Evolutionary conservation across 441 rosid species (phyloP).

Genomic region (Flueggea neowawraea): DNA sequence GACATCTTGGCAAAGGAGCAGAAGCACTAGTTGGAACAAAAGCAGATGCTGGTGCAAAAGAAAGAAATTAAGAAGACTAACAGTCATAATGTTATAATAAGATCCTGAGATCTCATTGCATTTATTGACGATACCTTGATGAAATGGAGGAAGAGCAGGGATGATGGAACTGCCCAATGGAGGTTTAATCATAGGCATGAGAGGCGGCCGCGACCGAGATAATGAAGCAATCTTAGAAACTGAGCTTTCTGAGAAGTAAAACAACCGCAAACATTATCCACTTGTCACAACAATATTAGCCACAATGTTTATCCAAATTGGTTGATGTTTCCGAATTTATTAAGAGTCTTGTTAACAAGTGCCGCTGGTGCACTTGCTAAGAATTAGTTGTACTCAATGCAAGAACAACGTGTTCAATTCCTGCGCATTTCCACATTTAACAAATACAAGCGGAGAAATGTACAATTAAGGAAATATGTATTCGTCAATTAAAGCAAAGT

Average conservation of each 20-base stretch:
- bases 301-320: too few species aligned
- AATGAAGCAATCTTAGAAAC: constrained; percentile 39
- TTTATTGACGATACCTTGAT: constrained; percentile 33
- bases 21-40: constrained; percentile 41
- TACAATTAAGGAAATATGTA: too few species aligned
- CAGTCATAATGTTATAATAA: constrained; percentile 8
- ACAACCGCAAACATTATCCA: constrained; percentile 5
- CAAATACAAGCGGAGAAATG: too few species aligned
- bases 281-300: too few species aligned
- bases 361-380: too few species aligned
- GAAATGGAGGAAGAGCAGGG: constrained; percentile 48
- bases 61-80: constrained; percentile 12
- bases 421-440: too few species aligned
- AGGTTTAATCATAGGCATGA: constrained; percentile 30
- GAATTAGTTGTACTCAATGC: too few species aligned
- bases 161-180: constrained; percentile 29
- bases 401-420: too few species aligned
- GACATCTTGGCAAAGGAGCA: constrained; percentile 37
- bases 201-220: constrained; percentile 31
- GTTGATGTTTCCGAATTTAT: too few species aligned
- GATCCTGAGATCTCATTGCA: constrained; percentile 1
- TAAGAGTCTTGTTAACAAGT: too few species aligned
- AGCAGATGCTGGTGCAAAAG: constrained; percentile 30
- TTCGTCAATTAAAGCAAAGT: too few species aligned
- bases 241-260: constrained; percentile 48